Percentiles rank a stretch among this genome's conserved stretches.
phyloP scores from a whole-genome alignment of 139 green algal species.

The Mesotaenium endlicherianum region DNA sequence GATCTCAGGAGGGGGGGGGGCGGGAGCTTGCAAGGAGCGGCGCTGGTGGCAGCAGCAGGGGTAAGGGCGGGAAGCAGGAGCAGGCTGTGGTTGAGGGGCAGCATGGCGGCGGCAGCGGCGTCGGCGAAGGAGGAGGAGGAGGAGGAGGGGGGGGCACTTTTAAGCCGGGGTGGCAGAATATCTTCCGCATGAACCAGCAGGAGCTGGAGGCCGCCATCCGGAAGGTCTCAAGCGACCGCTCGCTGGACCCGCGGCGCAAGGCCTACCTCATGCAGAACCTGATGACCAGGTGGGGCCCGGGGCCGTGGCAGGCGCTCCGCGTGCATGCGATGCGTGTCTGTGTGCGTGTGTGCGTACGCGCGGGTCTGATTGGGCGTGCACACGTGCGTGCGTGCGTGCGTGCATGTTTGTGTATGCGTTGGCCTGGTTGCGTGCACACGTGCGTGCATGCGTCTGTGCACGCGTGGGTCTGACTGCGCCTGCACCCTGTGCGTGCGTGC shows the following conservation, averaged over 20 bases:
- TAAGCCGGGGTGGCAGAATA: constrained; percentile 90
- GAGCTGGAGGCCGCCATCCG: constrained; percentile 93
- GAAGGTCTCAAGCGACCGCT: constrained; percentile 76
- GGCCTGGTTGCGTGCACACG: constrained; percentile 2
- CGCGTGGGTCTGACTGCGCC: no score
- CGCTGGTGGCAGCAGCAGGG: neutral
- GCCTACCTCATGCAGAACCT: constrained; percentile 98
- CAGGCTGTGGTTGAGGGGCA: no score
- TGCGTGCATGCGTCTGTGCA: neutral
- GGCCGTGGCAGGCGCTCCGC: neutral
- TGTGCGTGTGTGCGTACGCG: no score
- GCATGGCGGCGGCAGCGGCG: no score
- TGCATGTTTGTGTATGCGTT: neutral
- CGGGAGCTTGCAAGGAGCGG: neutral
- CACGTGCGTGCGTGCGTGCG: neutral
- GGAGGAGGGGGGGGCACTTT: constrained; percentile 60
- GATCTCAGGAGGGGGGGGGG: neutral
- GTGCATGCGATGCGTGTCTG: no score
- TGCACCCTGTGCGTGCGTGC: neutral
- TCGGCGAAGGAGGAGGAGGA: no score
- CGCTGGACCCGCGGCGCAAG: constrained; percentile 85
- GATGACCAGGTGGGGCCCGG: constrained; percentile 67
- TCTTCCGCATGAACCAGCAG: constrained; percentile 98
- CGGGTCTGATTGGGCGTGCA: no score
- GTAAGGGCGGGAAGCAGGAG: neutral